Conservation (phyloP, 1,284 basidiomycete species). For the Pterula multifida region DNA sequence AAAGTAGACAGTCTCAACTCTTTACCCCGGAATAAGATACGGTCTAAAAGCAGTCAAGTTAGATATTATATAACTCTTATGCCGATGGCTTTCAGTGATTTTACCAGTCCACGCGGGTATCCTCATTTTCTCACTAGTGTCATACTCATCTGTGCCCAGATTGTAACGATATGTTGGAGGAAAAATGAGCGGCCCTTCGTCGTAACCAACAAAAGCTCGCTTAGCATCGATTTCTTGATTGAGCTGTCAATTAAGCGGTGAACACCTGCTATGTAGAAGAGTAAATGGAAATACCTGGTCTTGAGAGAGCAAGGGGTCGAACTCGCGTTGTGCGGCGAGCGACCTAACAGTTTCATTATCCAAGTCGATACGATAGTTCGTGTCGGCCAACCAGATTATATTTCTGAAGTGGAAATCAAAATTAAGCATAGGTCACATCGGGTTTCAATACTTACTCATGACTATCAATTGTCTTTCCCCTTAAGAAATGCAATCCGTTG, state of each 20-base stretch:
- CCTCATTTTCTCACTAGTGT: constrained; percentile 92
- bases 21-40: constrained; percentile 77
- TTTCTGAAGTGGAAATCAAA: too few species aligned
- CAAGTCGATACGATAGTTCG: constrained; percentile 89
- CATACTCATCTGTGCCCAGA: constrained; percentile 75
- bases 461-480: constrained; percentile 78
- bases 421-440: constrained; percentile 6
- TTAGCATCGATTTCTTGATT: constrained; percentile 57
- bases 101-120: constrained; percentile 95
- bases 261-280: not conserved
- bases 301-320: constrained; percentile 62
- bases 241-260: constrained; percentile 31
- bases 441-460: constrained; percentile 75
- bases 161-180: constrained; percentile 86
- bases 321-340: constrained; percentile 50
- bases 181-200: constrained; percentile 84
- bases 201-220: constrained; percentile 72
- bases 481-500: constrained; percentile 73
- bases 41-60: constrained; percentile 39
- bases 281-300: constrained; percentile 58
- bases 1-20: constrained; percentile 55
- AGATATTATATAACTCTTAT: too few species aligned
- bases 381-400: constrained; percentile 89
- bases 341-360: constrained; percentile 72
- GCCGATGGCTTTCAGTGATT: too few species aligned